Base-by-base conservation (phyloP, 495 filamentous ascomycete species). In the Hypomontagnella monticulosa region DNA sequence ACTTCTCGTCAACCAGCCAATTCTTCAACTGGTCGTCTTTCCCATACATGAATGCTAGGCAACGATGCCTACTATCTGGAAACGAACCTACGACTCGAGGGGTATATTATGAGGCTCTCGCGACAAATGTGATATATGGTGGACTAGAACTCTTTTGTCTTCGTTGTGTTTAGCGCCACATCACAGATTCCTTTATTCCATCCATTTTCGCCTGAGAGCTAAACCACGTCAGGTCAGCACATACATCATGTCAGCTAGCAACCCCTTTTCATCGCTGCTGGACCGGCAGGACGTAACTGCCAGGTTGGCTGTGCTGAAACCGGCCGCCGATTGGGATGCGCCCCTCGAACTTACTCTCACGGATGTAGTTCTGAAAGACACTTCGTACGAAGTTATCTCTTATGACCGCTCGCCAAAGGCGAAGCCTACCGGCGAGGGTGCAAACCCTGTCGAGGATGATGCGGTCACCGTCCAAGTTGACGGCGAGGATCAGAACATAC, bases 341-440 rank as follows among this genome's bases (percentile, higher is more conserved):
- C 70, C 63, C 9, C 64, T 72, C 27, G 50, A 64, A 15, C 34
- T 72, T 0, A 63, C 5, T 4, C 58, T 67, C 37, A 67, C 56
- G 10, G 63, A 72, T 11, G 67, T 42, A 7, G 15, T 19, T 2
- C 30, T 70, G 32, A 41, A 69, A 23, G 62, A 67, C 0, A 70
- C 63, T 1, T 61, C 62, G 15, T 72, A 72, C 27, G 70, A 72
- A 43, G 70, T 67, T 40, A 65, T 72, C 32, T 72, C 70, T 11
- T 72, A 72, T 44, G 67, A 72, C 33, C 70, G 67, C 7, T 69
- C 66, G 0, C 7, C 44, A 2, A 34, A 40, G 30, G n/a, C 43
- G 7, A 10, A 46, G 3, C 11, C 49, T 16, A 47, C 38, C 9
- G 48, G 11, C 40, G 40, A 41, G 19, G 16, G 20, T 0, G 6